Evolutionary conservation across 2,329 filamentous ascomycete species (phyloP), one percentile per base, ranked within the genome.

Genomic region (Scedosporium boydii): DNA sequence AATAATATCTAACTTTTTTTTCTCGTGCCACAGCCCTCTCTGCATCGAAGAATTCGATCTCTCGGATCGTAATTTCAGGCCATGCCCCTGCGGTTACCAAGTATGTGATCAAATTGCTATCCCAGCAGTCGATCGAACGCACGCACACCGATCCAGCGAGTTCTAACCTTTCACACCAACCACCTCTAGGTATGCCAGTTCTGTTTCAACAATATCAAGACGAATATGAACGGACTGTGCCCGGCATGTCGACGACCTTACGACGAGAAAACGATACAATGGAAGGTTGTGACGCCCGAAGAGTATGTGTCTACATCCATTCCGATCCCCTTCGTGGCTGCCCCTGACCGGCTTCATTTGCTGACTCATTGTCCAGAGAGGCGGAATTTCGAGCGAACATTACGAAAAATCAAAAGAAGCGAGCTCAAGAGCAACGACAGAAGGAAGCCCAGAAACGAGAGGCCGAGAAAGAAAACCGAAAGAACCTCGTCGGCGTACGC

Each of bases 31-130:
- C 70, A 99, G 95, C 76, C 95, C 95, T 68, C 88, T 99, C 66
- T 99, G 95, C 74, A 96, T 99, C 72, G 95, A 99, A 78, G 96
- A 99, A 79, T 96, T 99, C 73, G 96, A 99, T 77, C 86, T 99
- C 59, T 96, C 92, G 51, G 95, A 99, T 80, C 90, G 91, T 75
- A 96, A 96, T 77, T 99, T 99, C 77, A 87, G 89, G 71, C 95
- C 95, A 67, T 99, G 95, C 80, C 93, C 93, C 63, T 99, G 95
- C 73, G 95, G 95, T 65, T 99, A 99, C 72, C 93, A 98, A 86
- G 93, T 97, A 84, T 66, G 82, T 62, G 51, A 55, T 29, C 29
- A 16, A 12, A 42, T 51, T 21, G 10, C n/a, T 56, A 34, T 14
- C 29, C 29, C 29, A 34, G 29, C 1, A 34, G 6, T 9, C 57